These are phyloP conservation scores for Colletotrichum ledebouriae DNA, from an alignment of 2,329 filamentous ascomycete genomes.

Conservation along the genomic window DNA sequence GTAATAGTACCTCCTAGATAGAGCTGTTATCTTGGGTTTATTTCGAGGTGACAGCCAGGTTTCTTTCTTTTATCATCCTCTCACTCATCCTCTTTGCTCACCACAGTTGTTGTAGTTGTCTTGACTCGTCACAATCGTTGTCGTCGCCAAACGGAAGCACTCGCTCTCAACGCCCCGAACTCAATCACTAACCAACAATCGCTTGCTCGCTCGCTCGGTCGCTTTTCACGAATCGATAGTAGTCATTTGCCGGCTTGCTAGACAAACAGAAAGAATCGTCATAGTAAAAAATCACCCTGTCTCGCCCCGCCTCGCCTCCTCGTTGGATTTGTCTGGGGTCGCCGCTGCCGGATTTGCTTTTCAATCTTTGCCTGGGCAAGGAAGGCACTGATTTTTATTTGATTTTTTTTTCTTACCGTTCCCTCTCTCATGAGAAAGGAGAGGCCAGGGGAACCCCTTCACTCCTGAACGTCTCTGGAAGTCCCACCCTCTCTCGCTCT, in stretches of 20 bases:
- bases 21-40: conserved; percentile 23
- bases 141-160: conserved; percentile 19
- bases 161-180: conserved; percentile 13
- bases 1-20: background rate
- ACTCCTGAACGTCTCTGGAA: conserved; percentile 35
- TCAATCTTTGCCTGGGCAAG: conserved; percentile 29
- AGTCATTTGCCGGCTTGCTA: background rate
- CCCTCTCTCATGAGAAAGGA: conserved; percentile 32
- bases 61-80: conserved; percentile 13
- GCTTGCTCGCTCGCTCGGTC: conserved; percentile 32
- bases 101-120: conserved; percentile 19
- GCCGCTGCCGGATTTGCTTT: conserved; percentile 23
- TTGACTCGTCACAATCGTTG: conserved; percentile 21
- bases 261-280: background rate
- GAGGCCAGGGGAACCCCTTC: conserved; percentile 36
- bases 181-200: conserved; percentile 18
- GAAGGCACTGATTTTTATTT: conserved; percentile 16
- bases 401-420: conserved; percentile 15
- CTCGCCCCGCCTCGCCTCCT: background rate
- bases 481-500: conserved; percentile 28
- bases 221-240: conserved; percentile 13
- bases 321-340: conserved; percentile 1
- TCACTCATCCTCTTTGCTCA: background rate
- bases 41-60: conserved; percentile 22
- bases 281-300: background rate